Evolutionary conservation across 2,329 filamentous ascomycete genomes (phyloP).

Genomic region (Onygenales sp.): DNA sequence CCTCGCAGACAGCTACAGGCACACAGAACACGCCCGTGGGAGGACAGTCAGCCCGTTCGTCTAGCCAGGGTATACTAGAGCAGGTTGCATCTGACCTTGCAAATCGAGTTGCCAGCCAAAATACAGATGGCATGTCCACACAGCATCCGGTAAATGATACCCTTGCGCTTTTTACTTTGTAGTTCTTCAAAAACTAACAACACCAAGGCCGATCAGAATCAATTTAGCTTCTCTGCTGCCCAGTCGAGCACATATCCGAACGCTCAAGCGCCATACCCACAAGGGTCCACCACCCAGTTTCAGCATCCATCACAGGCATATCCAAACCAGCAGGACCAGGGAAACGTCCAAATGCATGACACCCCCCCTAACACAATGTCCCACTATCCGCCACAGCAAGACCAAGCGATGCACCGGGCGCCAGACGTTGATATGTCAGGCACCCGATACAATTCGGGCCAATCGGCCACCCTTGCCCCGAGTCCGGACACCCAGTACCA

Average conservation of each 20-base stretch:
- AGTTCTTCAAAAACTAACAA: not conserved
- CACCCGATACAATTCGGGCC: not conserved
- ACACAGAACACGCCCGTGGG: constrained; percentile 4
- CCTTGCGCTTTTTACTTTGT: not conserved
- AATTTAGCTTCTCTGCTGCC: not conserved
- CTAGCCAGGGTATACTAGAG: constrained; percentile 8
- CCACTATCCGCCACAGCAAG: not conserved
- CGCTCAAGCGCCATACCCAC: not conserved
- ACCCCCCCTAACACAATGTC: not conserved
- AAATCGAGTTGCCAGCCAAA: constrained; percentile 2
- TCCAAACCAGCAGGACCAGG: not conserved
- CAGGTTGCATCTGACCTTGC: constrained; percentile 11
- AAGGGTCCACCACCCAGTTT: not conserved
- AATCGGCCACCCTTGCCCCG: not conserved
- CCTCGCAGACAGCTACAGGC: not conserved
- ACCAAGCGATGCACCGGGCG: not conserved
- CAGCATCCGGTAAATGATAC: not conserved
- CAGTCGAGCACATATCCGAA: not conserved
- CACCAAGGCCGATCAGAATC: not conserved
- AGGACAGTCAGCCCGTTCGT: constrained; percentile 6
- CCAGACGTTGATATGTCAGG: not conserved
- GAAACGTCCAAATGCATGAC: constrained; percentile 1
- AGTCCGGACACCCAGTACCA: not conserved
- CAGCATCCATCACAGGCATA: not conserved
- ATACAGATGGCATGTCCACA: constrained; percentile 4